A percentile compares a stretch with the other conserved stretches of the same genome.
These are phyloP conservation scores for Paraleonurus japonicus DNA, from an alignment of 257 asterid genomes.

Conservation along the genomic window DNA sequence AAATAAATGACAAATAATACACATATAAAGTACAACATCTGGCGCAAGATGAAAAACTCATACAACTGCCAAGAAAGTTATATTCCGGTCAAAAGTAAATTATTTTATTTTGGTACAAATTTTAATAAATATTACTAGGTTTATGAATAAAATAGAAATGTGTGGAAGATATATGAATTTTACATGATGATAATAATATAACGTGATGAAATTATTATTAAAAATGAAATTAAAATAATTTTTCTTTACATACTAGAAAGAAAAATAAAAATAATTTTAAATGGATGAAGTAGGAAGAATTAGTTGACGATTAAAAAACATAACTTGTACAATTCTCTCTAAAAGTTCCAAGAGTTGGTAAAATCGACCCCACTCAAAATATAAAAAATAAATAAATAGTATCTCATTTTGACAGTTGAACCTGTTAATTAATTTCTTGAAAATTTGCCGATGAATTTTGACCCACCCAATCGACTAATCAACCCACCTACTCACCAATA, in stretches of 20 bases:
- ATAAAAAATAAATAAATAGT: neutral
- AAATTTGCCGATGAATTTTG: neutral
- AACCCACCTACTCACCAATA: conserved; percentile 22
- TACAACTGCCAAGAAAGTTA: neutral
- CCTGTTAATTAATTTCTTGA: conserved; percentile 7
- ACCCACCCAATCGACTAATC: conserved; percentile 19
- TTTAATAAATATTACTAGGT: too few species aligned
- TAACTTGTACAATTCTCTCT: neutral
- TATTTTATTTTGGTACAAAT: too few species aligned
- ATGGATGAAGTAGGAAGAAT: too few species aligned
- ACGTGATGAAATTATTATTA: too few species aligned
- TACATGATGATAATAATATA: too few species aligned
- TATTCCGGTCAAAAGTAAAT: too few species aligned
- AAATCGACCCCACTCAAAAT: neutral
- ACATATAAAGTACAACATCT: neutral
- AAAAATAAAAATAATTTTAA: too few species aligned
- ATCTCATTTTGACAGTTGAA: neutral
- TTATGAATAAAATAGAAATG: too few species aligned
- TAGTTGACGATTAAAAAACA: neutral
- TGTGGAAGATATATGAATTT: too few species aligned
- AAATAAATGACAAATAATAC: neutral
- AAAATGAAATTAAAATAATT: too few species aligned
- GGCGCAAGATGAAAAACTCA: neutral
- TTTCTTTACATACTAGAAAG: too few species aligned
- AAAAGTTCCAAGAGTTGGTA: neutral